phyloP scores from a whole-genome alignment of 2,329 filamentous ascomycete genomes.

The Aspergillus eucalypticola region DNA sequence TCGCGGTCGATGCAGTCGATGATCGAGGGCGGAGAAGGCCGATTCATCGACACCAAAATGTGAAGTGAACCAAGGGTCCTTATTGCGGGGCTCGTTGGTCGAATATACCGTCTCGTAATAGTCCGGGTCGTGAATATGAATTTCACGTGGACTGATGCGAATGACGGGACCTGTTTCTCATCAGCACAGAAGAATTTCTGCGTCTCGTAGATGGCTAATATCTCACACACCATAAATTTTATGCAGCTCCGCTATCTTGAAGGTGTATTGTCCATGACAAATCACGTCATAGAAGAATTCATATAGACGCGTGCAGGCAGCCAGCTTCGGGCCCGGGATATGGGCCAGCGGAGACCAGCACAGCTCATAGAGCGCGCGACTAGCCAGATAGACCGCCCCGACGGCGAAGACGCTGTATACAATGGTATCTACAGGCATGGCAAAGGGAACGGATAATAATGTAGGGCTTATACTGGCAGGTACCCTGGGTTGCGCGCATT shows the following conservation, averaged over 20 bases:
- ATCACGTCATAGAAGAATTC: constrained; percentile 28
- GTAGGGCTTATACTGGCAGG: no score
- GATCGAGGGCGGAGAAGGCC: constrained; percentile 18
- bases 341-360: constrained; percentile 23
- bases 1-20: constrained; percentile 21
- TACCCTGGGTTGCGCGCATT: no score
- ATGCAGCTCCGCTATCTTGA: constrained; percentile 26
- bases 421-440: not conserved
- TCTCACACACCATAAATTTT: constrained; percentile 20
- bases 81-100: constrained; percentile 17
- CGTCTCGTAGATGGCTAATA: no score
- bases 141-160: constrained; percentile 26
- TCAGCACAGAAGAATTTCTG: not conserved
- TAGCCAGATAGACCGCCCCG: not conserved
- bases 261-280: constrained; percentile 21
- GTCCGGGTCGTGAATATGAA: constrained; percentile 35
- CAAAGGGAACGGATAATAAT: no score
- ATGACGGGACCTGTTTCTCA: constrained; percentile 15
- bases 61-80: constrained; percentile 18
- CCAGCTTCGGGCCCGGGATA: constrained; percentile 27
- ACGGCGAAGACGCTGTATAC: not conserved
- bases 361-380: not conserved
- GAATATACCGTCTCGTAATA: constrained; percentile 25
- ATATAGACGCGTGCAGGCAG: constrained; percentile 27
- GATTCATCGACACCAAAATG: constrained; percentile 11